Evolutionary conservation across 192 early-diverging fungal species (phyloP), one percentile per base, ranked within the genome.

Genomic region (Dimargaris verticillata): DNA sequence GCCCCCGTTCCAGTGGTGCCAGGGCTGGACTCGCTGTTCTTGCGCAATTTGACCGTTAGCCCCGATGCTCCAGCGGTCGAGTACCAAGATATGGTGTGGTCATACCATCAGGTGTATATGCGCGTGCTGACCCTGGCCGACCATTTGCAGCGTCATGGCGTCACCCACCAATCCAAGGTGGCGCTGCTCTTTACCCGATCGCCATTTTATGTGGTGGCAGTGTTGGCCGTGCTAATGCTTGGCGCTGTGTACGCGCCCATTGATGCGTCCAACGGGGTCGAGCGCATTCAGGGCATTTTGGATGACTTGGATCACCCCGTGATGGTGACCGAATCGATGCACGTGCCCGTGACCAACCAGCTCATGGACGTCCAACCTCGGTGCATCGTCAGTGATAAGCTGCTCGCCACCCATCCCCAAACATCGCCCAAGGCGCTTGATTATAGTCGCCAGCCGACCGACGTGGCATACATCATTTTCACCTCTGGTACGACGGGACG

Each of bases 161-260:
- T 55, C 6, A 4, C n/a, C 5, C 26, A n/a, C 2, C 22, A 28
- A 25, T n/a, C n/a, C 33, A 26, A 25, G 18, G 49, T 59, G 0
- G 57, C n/a, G 0, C 17, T 59, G n/a, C 20, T 59, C 20, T 28
- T 59, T 0, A 3, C 15, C 14, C 57, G 57, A 7, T 20, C n/a
- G 20, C 57, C 57, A 0, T 9, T 11, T 11, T 15, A 28, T n/a
- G 13, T 59, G 15, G 41, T 59, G 11, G 57, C 57, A 25, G 42
- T 59, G 57, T 43, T 59, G 3, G 57, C n/a, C 5, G 57, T 59
- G 28, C 57, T 59, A n/a, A n/a, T 25, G 26, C 33, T 38, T 3
- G 57, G 57, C 15, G n/a, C 42, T 20, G n/a, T 38, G 15, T 59
- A 59, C 57, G 57, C 42, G n/a, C 20, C 41, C 20, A 44, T 59